Percentiles rank a stretch among this genome's conserved stretches.
Conservation (phyloP, 2,329 filamentous ascomycete genomes). For the Stemphylium vesicarium region DNA sequence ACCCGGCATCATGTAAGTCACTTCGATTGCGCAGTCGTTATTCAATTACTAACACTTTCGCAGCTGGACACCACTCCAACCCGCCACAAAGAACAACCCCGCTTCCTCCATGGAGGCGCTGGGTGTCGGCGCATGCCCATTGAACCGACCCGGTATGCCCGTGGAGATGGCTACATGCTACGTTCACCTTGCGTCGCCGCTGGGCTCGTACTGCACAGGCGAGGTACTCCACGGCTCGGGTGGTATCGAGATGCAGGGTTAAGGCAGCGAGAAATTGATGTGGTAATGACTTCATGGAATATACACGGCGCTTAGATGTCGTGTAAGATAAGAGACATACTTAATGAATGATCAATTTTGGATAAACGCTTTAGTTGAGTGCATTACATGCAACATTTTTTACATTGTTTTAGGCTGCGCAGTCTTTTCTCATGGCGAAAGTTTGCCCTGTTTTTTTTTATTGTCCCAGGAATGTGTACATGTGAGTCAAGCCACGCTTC, state of each 20-base stretch:
- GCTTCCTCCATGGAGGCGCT: conserved; percentile 19
- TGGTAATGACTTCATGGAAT: background rate
- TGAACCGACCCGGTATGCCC: conserved; percentile 28
- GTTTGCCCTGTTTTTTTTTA: too few relatives aligned
- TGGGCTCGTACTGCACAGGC: conserved; percentile 27
- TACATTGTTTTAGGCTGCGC: too few relatives aligned
- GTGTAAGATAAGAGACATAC: background rate
- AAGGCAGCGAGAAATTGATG: background rate
- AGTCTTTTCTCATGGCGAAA: too few relatives aligned
- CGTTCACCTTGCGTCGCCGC: conserved; percentile 25
- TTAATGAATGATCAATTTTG: too few relatives aligned
- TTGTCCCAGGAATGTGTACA: too few relatives aligned
- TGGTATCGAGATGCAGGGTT: conserved; percentile 30
- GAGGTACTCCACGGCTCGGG: conserved; percentile 26
- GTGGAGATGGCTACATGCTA: conserved; percentile 28
- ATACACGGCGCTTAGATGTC: background rate
- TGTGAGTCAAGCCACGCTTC: too few relatives aligned
- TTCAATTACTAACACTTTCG: background rate
- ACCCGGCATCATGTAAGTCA: conserved; percentile 62
- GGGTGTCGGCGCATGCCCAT: conserved; percentile 25
- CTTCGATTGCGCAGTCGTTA: background rate
- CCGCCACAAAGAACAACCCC: conserved; percentile 20
- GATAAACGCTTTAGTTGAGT: too few relatives aligned
- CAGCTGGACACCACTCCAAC: conserved; percentile 26
- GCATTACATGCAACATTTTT: too few relatives aligned